Evolutionary conservation across 257 asterid genomes (phyloP), one percentile per base, ranked within the genome.

Genomic region (Ilex asprella): DNA sequence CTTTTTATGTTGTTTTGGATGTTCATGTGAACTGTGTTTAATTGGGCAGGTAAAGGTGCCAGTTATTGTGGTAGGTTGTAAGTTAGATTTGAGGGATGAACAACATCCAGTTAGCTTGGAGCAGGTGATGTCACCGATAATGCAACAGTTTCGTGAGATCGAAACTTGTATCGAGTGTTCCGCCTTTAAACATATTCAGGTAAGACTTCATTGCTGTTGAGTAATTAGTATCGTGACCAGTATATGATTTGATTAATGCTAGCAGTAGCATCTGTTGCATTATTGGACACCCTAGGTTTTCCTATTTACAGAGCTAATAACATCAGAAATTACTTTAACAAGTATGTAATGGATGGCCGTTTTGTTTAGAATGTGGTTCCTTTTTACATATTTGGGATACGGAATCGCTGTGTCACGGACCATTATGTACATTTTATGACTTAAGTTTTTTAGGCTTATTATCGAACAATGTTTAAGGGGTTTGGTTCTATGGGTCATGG

Each of bases 151-250:
- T 68, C 89, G 96, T 72, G 99, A 93, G 86, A 89, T 93, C 58
- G 99, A 93, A 79, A 89, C 97, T 29, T 93, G 99, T 72, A 93
- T 93, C 52, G 99, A 93, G 67, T 93, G 97, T 75, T 93, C 99
- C 27, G 99, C 99, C 1, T 53, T 68, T 30, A 83, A 80, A 56
- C 79, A 75, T 68, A 86, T 87, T 75, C 96, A 93, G 90, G 99
- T 85, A 55, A 63, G 64, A 64, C 27, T 64, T 41, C 55, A 32
- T 58, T 65, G 11, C 27, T 52, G 15, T 46, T 10, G 6, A 10
- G 0, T 14, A 46, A 10, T 7, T 2, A 4, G 52, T 46, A 14
- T 46, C 4, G 52, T 46, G 52, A 46, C 10, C n/a, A 10, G 3
- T 10, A 10, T 46, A 12, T 14, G n/a, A 6, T 10, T 46, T 46